Percentiles rank a stretch among this genome's conserved stretches.
Evolutionary conservation across 1,139 yeast species (phyloP).

Genomic region (Yamadazyma spencermartinsiae): DNA sequence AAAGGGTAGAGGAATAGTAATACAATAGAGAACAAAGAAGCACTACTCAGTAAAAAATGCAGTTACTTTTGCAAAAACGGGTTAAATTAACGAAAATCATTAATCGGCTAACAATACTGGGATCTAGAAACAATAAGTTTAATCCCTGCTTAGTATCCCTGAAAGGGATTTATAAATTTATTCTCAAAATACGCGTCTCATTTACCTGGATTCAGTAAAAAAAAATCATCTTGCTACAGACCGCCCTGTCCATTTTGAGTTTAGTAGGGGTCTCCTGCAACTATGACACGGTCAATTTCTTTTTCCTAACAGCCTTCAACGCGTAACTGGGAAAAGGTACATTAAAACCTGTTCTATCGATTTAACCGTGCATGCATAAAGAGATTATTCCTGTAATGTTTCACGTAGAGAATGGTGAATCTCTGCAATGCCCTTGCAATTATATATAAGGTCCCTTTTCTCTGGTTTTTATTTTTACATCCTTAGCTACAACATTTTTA

Average conservation of each 20-base stretch:
- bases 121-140: not conserved
- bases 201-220: slow-evolving; percentile 3
- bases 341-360: not conserved
- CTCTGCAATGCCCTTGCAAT: too few species aligned
- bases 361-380: not conserved
- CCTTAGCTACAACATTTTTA: not conserved
- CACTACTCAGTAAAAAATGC: not conserved
- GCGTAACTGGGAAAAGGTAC: slow-evolving; percentile 1
- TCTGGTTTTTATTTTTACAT: not conserved
- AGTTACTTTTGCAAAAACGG: not conserved
- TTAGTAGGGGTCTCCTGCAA: too few species aligned
- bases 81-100: slow-evolving; percentile 2
- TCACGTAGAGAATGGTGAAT: not conserved
- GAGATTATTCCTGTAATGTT: not conserved
- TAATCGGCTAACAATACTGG: not conserved
- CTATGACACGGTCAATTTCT: too few species aligned
- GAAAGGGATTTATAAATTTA: not conserved
- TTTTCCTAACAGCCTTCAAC: slow-evolving; percentile 1
- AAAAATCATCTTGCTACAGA: not conserved
- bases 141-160: slow-evolving; percentile 1
- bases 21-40: too few species aligned
- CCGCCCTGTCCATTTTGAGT: too few species aligned
- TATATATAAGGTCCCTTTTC: too few species aligned
- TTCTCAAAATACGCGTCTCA: slow-evolving; percentile 6
- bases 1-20: too few species aligned